phyloP scores from a whole-genome alignment of 495 filamentous ascomycete species.

The Cercophora scortea region DNA sequence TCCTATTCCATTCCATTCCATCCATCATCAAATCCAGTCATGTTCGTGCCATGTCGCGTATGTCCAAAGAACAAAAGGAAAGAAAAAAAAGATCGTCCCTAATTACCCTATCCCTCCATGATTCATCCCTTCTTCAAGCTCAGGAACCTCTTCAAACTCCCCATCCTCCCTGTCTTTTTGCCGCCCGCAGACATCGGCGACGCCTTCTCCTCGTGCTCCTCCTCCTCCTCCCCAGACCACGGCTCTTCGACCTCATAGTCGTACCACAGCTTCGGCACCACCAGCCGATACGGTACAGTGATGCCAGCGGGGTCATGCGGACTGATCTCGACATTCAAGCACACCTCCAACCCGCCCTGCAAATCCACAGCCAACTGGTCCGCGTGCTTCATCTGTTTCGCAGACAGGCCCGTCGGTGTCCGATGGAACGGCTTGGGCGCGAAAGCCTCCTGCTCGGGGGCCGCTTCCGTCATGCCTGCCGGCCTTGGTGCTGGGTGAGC shows the following conservation, averaged over 20 bases:
- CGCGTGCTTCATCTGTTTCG: constrained; percentile 45
- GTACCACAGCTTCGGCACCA: constrained; percentile 70
- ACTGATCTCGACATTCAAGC: constrained; percentile 78
- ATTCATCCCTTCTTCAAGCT: not conserved
- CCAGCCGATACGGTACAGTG: constrained; percentile 76
- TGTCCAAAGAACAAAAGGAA: not conserved
- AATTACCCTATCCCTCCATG: not conserved
- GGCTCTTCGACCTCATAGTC: constrained; percentile 25
- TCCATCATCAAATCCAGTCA: too few species aligned
- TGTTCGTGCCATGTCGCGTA: too few species aligned
- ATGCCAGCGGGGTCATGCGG: constrained; percentile 79
- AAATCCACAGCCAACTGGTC: constrained; percentile 48
- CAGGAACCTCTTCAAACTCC: constrained; percentile 1
- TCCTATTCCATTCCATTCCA: too few species aligned
- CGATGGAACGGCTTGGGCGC: constrained; percentile 53
- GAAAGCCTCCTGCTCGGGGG: constrained; percentile 9
- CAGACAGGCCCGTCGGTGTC: constrained; percentile 60
- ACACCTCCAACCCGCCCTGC: constrained; percentile 73
- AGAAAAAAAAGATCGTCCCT: not conserved
- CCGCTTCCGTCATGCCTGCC: constrained; percentile 8
- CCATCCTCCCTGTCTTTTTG: constrained; percentile 1
- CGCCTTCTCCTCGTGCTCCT: constrained; percentile 4
- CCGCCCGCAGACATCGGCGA: not conserved
- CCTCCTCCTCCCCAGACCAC: constrained; percentile 1
- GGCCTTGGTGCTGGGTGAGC: not conserved